A percentile compares a stretch with the other conserved stretches of the same genome.
Conservation (phyloP, 2,329 filamentous ascomycete genomes). For the Fusarium goolgardi region DNA sequence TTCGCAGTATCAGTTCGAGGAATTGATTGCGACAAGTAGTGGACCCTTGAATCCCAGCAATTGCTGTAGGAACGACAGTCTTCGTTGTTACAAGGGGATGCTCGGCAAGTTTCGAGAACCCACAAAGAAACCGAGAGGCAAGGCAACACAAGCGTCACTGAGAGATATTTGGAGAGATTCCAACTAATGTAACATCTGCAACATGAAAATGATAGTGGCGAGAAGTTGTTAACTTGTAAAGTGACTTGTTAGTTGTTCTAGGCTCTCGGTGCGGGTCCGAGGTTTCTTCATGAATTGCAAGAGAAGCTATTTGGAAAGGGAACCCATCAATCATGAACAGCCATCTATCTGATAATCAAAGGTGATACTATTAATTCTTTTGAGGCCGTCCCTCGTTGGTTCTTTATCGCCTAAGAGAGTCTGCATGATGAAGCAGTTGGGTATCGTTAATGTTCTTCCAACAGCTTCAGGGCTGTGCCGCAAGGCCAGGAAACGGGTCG, state of each 20-base stretch:
- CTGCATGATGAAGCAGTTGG: constrained; percentile 10
- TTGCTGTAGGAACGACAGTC: not conserved
- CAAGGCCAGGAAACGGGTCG: constrained; percentile 29
- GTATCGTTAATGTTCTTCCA: constrained; percentile 2
- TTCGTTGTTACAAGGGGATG: not conserved
- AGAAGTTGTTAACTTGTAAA: constrained; percentile 2
- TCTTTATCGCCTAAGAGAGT: constrained; percentile 21
- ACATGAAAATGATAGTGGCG: constrained; percentile 18
- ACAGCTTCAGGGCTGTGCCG: constrained; percentile 1
- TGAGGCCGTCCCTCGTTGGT: constrained; percentile 27
- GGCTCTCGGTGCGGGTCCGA: constrained; percentile 16
- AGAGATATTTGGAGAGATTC: constrained; percentile 9
- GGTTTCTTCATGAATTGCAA: constrained; percentile 16
- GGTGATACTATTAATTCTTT: constrained; percentile 1
- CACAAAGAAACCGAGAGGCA: constrained; percentile 27
- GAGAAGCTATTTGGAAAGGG: constrained; percentile 15
- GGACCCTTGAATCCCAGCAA: not conserved
- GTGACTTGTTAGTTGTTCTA: not conserved
- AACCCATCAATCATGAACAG: not conserved
- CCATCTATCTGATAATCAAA: not conserved
- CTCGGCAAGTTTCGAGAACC: constrained; percentile 13
- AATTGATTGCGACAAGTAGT: not conserved
- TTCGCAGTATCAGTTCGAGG: constrained; percentile 13
- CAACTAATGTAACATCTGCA: constrained; percentile 5
- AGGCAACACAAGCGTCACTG: not conserved